These are phyloP conservation scores for Vaccinium macrocarpon DNA, from an alignment of 148 eudicot genomes.

Conservation along the genomic window DNA sequence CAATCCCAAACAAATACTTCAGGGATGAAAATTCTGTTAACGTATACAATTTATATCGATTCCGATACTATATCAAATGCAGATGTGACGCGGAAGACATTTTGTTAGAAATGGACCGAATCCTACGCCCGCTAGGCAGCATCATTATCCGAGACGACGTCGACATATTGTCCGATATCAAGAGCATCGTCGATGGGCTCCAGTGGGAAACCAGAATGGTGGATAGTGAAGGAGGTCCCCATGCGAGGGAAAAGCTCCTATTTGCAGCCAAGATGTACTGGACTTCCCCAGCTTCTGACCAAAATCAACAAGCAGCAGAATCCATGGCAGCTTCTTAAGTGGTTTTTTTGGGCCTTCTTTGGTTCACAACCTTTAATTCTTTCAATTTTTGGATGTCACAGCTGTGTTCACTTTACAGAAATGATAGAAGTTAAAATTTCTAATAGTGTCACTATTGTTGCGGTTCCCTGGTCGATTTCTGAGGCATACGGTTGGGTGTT, in stretches of 20 bases:
- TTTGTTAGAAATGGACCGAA: slow-evolving; percentile 80
- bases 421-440: not conserved
- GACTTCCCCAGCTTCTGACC: slow-evolving; percentile 46
- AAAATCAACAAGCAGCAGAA: slow-evolving; percentile 15
- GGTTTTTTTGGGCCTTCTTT: not conserved
- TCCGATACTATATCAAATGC: not conserved
- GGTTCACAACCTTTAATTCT: not conserved
- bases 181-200: slow-evolving; percentile 48
- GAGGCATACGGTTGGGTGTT: not conserved
- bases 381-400: not conserved
- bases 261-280: slow-evolving; percentile 83
- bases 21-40: not conserved
- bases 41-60: not conserved
- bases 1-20: not conserved
- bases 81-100: slow-evolving; percentile 76
- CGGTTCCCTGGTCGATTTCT: not conserved
- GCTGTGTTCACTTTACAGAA: not conserved
- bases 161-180: slow-evolving; percentile 52
- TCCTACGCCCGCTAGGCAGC: slow-evolving; percentile 69
- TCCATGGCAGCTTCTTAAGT: slow-evolving; percentile 28
- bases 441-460: not conserved
- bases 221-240: slow-evolving; percentile 79
- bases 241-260: slow-evolving; percentile 53
- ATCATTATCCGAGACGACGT: slow-evolving; percentile 77
- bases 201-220: slow-evolving; percentile 62